Base-by-base conservation (phyloP, 2,329 filamentous ascomycete genomes). In the Elsinoe batatas region DNA sequence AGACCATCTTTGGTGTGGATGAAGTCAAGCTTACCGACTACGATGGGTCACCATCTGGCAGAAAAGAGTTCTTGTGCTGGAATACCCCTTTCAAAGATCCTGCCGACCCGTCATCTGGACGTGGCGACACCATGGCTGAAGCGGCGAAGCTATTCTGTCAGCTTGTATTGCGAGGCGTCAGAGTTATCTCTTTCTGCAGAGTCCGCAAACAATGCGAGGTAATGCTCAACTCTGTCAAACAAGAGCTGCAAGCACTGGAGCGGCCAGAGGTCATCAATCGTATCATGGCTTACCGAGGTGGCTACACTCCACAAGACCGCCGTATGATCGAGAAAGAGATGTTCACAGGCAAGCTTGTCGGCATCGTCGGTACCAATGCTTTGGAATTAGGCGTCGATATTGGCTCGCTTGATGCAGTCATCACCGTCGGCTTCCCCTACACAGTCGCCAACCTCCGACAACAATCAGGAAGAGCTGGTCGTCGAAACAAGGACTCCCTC, bases 11-110 rank as follows among this genome's bases (percentile, higher is more conserved):
- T 62, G 91, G 91, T 0, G 79, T 95, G 5, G 80, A 90, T 0
- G 77, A 91, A 60, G 88, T 95, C 12, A 82, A 79, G 57, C 70
- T 97, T 43, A 85, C 91, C 0, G 90, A 96, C 65, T 91, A 87
- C 64, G 93, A 98, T 66, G 93, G 93, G 1, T 95, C 91, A 0
- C 93, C 93, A 0, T 89, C 89, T 5, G 89, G 91, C 0, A 79
- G 89, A 18, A 97, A 97, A 67, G 91, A 97, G 64, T 97, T 97
- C 57, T 67, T 98, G 5, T 97, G 91, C 69, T 98, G 93, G 93
- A 97, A 98, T 64, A 96, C 91, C 0, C 93, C 93, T 0, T 95
- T 83, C 69, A 94, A 90, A 67, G 91, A 96, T 62, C 89, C 91
- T 0, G 80, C 78, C 1, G 91, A 97, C 69, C 87, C 90, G 7